These are phyloP conservation scores for Leishmania martiniquensis DNA, from an alignment of 208 protist species.

Conservation along the genomic window DNA sequence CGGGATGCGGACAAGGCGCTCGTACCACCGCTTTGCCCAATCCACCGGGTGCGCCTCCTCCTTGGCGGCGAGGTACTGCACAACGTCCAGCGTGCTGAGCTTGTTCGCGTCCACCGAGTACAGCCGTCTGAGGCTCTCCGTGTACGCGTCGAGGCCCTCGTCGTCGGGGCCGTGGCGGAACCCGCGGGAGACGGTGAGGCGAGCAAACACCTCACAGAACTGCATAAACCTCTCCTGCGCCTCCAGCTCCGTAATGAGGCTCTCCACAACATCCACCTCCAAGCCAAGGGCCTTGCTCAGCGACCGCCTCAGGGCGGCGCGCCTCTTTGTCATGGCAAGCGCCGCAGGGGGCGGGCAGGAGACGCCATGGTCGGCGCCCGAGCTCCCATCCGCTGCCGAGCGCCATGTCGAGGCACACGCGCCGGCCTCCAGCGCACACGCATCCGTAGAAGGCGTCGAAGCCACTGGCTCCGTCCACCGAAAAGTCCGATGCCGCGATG, in stretches of 20 bases:
- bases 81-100: constrained; percentile 76
- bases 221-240: constrained; percentile 85
- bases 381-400: neutral
- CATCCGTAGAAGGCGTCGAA: neutral
- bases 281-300: constrained; percentile 68
- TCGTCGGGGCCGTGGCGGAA: constrained; percentile 66
- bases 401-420: neutral
- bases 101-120: constrained; percentile 72
- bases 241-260: constrained; percentile 61
- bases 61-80: constrained; percentile 86
- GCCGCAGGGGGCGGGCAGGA: constrained; percentile 6
- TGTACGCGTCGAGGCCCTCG: constrained; percentile 78
- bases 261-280: constrained; percentile 66
- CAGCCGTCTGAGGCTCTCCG: constrained; percentile 60
- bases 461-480: neutral
- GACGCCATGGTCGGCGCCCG: neutral
- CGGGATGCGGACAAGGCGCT: constrained; percentile 73
- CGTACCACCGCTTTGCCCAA: constrained; percentile 88
- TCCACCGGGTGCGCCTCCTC: constrained; percentile 74
- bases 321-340: constrained; percentile 25
- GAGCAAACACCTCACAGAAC: constrained; percentile 87
- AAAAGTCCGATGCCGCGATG: neutral
- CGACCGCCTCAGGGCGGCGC: constrained; percentile 39
- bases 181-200: constrained; percentile 65
- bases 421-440: neutral